A percentile compares a stretch with the other conserved stretches of the same genome.
Conservation (phyloP, 2,329 filamentous ascomycete species). For the Fusarium sp. region DNA sequence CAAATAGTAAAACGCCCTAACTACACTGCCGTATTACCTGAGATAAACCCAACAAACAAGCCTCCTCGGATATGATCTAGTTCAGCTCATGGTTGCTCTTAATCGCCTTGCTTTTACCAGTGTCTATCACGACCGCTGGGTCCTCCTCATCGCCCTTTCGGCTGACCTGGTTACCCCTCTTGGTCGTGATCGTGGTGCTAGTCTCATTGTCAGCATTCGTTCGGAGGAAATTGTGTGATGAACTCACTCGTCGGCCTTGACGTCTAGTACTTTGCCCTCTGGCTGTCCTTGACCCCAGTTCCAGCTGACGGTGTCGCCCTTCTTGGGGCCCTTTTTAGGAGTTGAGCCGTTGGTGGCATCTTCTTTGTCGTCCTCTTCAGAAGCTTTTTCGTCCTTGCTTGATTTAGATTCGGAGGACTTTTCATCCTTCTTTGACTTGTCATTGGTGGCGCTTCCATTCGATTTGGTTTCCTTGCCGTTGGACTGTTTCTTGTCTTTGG, state of each 20-base stretch:
- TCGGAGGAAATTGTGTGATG: not conserved
- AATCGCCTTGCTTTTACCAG: constrained; percentile 60
- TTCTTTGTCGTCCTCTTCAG: not conserved
- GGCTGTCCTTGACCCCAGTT: constrained; percentile 63
- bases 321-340: constrained; percentile 53
- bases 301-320: constrained; percentile 63
- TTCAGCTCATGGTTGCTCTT: constrained; percentile 60
- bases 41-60: not conserved
- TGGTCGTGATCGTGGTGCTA: constrained; percentile 54
- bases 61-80: not conserved
- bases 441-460: constrained; percentile 13
- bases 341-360: constrained; percentile 23
- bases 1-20: no score
- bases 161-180: constrained; percentile 59
- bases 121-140: constrained; percentile 61
- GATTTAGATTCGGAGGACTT: not conserved
- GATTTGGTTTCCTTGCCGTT: constrained; percentile 26
- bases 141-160: constrained; percentile 59
- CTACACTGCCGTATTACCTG: no score
- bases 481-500: constrained; percentile 29
- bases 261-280: constrained; percentile 61
- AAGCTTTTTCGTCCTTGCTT: constrained; percentile 23
- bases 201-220: not conserved
- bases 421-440: constrained; percentile 20
- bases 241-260: constrained; percentile 59